A percentile compares a stretch with the other conserved stretches of the same genome.
Conservation (phyloP, 768 basidiomycete species). For the Lentinula lateritia region DNA sequence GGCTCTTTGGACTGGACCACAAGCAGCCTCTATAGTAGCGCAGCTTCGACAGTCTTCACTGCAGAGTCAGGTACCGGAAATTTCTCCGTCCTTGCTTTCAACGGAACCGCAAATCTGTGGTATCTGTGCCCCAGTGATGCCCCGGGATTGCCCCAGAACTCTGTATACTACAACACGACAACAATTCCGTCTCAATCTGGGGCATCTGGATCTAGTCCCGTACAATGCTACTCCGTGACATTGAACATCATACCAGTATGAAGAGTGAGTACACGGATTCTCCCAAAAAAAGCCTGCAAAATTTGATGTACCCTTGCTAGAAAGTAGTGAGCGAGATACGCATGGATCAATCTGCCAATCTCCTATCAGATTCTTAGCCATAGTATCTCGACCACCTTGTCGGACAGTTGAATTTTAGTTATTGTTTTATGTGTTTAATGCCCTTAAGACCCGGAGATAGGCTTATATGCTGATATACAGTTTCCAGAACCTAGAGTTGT, state of each 20-base stretch:
- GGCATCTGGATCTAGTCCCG: background rate
- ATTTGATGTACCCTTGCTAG: too few species aligned
- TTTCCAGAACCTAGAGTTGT: too few species aligned
- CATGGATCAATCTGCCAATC: too few species aligned
- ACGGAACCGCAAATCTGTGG: conserved; percentile 30
- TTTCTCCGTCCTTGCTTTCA: conserved; percentile 24
- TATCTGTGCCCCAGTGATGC: conserved; percentile 28
- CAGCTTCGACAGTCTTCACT: conserved; percentile 31
- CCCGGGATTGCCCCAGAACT: background rate
- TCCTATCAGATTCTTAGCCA: too few species aligned
- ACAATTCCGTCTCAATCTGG: background rate
- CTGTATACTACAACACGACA: background rate
- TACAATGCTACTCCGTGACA: background rate
- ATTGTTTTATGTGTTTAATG: too few species aligned
- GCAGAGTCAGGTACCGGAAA: conserved; percentile 17
- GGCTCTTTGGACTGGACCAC: conserved; percentile 31
- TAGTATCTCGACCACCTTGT: too few species aligned
- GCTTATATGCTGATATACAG: too few species aligned
- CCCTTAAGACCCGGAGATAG: too few species aligned
- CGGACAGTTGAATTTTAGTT: too few species aligned
- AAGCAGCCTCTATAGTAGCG: conserved; percentile 21
- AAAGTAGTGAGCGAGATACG: too few species aligned
- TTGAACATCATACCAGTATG: background rate
- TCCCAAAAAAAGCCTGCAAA: background rate
- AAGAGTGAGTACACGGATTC: background rate